These are phyloP conservation scores for Ramalina intermedia DNA, from an alignment of 495 filamentous ascomycete genomes.

Conservation along the genomic window DNA sequence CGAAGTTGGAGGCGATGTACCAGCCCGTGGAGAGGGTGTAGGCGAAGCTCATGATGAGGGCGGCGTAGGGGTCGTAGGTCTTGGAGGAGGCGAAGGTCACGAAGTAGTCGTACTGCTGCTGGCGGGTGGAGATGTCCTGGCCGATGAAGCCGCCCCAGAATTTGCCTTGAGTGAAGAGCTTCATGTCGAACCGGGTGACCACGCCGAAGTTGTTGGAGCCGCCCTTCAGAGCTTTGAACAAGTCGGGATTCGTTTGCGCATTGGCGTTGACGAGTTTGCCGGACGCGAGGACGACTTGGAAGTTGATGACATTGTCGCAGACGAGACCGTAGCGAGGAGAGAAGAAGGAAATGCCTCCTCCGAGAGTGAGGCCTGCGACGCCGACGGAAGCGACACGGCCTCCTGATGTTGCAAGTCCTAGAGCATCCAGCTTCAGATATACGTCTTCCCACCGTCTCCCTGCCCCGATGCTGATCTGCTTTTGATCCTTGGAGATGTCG, in stretches of 20 bases:
- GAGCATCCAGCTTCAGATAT: constrained; percentile 29
- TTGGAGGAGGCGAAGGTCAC: neutral
- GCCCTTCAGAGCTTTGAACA: constrained; percentile 25
- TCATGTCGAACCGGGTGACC: constrained; percentile 23
- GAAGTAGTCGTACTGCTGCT: constrained; percentile 1
- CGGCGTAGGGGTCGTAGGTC: constrained; percentile 17
- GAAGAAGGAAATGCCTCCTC: constrained; percentile 22
- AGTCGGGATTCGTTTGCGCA: constrained; percentile 12
- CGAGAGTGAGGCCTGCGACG: constrained; percentile 21
- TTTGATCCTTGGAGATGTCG: constrained; percentile 1
- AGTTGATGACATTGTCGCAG: constrained; percentile 23
- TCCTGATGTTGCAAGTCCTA: constrained; percentile 33
- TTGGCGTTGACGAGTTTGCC: constrained; percentile 23
- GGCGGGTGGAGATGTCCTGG: neutral
- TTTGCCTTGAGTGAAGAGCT: constrained; percentile 16
- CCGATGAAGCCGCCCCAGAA: constrained; percentile 27
- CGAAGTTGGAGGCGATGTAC: constrained; percentile 9
- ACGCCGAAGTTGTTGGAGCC: constrained; percentile 27
- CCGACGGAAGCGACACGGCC: constrained; percentile 31
- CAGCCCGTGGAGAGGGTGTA: neutral
- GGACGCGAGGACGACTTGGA: constrained; percentile 23
- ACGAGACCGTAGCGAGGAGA: constrained; percentile 19
- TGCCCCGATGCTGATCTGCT: constrained; percentile 20
- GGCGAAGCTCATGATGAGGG: constrained; percentile 14
- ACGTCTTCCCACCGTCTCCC: constrained; percentile 36